Evolutionary conservation across 495 filamentous ascomycete genomes (phyloP).

Genomic region (Trichocladium antarcticum): DNA sequence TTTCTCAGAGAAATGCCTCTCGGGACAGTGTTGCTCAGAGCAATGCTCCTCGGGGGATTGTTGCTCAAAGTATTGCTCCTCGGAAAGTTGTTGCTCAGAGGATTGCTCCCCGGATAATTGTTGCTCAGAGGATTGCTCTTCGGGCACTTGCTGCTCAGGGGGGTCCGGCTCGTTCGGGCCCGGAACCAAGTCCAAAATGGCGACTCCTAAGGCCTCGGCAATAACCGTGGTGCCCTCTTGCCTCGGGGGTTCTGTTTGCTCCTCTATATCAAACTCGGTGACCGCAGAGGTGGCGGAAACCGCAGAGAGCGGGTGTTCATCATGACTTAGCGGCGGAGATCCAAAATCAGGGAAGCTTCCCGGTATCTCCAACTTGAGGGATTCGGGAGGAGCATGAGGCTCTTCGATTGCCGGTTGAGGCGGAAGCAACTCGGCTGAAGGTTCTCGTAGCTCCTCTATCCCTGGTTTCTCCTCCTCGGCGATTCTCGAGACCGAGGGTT

Average conservation of each 20-base stretch:
- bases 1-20: not conserved
- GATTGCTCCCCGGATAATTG: not conserved
- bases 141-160: too few species aligned
- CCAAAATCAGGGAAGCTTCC: slow-evolving; percentile 38
- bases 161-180: slow-evolving; percentile 13
- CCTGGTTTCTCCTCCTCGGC: slow-evolving; percentile 4
- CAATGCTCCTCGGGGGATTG: too few species aligned
- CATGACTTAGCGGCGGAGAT: slow-evolving; percentile 27
- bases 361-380: slow-evolving; percentile 59
- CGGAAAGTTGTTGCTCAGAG: too few species aligned
- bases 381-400: slow-evolving; percentile 35
- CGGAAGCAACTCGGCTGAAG: slow-evolving; percentile 19
- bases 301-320: slow-evolving; percentile 40
- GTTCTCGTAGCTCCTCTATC: slow-evolving; percentile 20
- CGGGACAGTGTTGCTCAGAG: too few species aligned
- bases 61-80: too few species aligned
- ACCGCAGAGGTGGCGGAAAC: slow-evolving; percentile 47
- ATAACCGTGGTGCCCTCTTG: slow-evolving; percentile 8
- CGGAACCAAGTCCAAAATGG: not conserved
- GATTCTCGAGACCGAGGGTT: not conserved
- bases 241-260: slow-evolving; percentile 45
- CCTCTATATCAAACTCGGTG: slow-evolving; percentile 62
- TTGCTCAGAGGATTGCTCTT: too few species aligned
- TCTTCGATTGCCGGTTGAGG: slow-evolving; percentile 11
- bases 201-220: not conserved